Base-by-base conservation (phyloP, 768 basidiomycete genomes). In the Leccinum aurantiacum region DNA sequence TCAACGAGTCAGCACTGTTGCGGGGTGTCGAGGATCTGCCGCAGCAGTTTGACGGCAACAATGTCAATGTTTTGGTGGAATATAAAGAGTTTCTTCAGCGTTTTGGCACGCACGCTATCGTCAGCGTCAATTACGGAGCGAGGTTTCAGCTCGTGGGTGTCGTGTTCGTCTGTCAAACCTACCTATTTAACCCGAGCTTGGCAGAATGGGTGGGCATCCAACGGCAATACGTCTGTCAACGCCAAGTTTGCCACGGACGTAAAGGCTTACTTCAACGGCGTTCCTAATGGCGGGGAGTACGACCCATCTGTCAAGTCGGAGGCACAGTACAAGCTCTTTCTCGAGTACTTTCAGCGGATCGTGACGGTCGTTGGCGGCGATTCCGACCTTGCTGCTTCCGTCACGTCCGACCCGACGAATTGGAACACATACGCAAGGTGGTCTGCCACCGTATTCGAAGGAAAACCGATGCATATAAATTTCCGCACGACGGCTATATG, bases 261-360 rank as follows among this genome's bases (percentile, higher is more conserved):
- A 22, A 58, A 35, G 31, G 58, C 58, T 25, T 58, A 24, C 41
- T 59, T 59, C 22, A 47, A 59, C 31, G 52, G 53, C 33, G 25
- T 59, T 7, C 58, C 58, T 10, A 59, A 19, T 9, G 58, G 58
- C 24, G 58, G 58, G 11, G 29, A 59, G 47, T 59, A 54, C 3
- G 41, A 59, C 33, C 10, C n/a, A 15, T 44, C 41, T 5, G 58
- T 58, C 37, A 58, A 54, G 19, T 58, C 53, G 1, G 58, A 59
- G 35, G n/a, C 54, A 4, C 58, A 59, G 58, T 59, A 59, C 47
- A 49, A 38, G 27, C 2, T 48, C 25, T 59, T 59, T 22, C 58
- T 59, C 9, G 58, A 48, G 37, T 56, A 59, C 58, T 19, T 59
- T 24, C 58, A 56, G 35, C 56, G 54, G 19, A n/a, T 59, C 25